Conservation (phyloP, 2,329 filamentous ascomycete species). For the Colletotrichum neosansevieriae region DNA sequence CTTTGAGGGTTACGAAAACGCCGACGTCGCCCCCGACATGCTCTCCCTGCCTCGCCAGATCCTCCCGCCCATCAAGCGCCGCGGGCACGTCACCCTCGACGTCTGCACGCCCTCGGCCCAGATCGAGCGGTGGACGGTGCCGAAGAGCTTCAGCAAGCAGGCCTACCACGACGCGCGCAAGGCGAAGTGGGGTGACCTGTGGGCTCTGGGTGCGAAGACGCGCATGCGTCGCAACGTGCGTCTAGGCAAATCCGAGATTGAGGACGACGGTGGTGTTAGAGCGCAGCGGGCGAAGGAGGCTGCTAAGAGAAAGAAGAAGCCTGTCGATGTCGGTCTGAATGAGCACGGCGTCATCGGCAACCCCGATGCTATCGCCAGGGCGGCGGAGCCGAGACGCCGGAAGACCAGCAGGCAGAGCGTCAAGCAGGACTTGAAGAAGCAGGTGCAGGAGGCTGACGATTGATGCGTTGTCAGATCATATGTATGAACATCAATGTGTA, state of each 20-base stretch:
- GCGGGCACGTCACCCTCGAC: conserved; percentile 89
- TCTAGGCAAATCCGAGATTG: conserved; percentile 61
- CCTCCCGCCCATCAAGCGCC: conserved; percentile 85
- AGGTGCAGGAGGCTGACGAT: conserved; percentile 53
- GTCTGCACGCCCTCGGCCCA: conserved; percentile 87
- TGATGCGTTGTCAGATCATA: not conserved
- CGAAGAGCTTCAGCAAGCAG: conserved; percentile 81
- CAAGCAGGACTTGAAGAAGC: conserved; percentile 54
- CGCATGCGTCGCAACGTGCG: conserved; percentile 72
- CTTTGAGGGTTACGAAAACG: conserved; percentile 77
- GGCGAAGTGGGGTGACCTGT: conserved; percentile 90
- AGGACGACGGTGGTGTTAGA: conserved; percentile 61
- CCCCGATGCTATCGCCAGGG: conserved; percentile 48
- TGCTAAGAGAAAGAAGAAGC: conserved; percentile 52
- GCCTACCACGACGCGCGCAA: conserved; percentile 96
- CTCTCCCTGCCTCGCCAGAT: conserved; percentile 83
- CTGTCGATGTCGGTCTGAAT: conserved; percentile 53
- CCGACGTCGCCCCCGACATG: conserved; percentile 60
- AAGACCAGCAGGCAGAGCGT: conserved; percentile 56
- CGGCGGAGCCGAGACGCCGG: conserved; percentile 50
- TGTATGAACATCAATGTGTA: conserved; percentile 30
- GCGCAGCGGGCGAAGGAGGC: conserved; percentile 46
- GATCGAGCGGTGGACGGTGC: conserved; percentile 94
- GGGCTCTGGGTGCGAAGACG: conserved; percentile 95
- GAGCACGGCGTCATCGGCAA: conserved; percentile 43